Percentiles rank a stretch among this genome's conserved stretches.
phyloP scores from a whole-genome alignment of 495 filamentous ascomycete genomes.

The Talaromyces thailandensis region DNA sequence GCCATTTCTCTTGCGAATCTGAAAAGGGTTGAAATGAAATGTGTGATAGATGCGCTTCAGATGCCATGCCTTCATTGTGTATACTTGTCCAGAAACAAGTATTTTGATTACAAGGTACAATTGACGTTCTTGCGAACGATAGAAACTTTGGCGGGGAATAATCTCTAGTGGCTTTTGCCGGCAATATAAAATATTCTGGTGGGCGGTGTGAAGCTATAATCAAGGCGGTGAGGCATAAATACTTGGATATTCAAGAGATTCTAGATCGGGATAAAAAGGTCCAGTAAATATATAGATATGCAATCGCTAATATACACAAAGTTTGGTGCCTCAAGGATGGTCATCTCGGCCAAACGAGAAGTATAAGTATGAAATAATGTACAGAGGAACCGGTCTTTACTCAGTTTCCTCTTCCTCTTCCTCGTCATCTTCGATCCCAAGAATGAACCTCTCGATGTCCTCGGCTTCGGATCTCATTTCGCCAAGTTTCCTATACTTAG shows the following conservation, averaged over 20 bases:
- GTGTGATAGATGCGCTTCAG: neutral
- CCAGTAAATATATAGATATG: neutral
- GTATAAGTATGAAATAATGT: neutral
- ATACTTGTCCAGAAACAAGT: neutral
- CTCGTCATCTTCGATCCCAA: constrained; percentile 5
- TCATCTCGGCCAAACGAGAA: neutral
- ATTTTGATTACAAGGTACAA: neutral
- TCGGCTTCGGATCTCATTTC: constrained; percentile 4
- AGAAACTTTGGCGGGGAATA: neutral
- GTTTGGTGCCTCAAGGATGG: neutral
- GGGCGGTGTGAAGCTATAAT: neutral
- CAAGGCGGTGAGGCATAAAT: neutral
- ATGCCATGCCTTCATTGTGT: constrained; percentile 1
- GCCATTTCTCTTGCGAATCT: neutral
- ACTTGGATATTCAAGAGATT: neutral
- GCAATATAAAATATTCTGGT: neutral
- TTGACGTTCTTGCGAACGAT: neutral
- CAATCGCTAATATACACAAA: constrained; percentile 1
- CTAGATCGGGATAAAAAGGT: neutral
- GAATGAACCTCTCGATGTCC: constrained; percentile 1
- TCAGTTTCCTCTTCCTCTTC: neutral
- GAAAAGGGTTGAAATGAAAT: neutral
- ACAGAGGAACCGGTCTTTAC: neutral
- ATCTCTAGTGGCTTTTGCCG: neutral
- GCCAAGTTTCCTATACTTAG: neutral